Evolutionary conservation across 2,329 filamentous ascomycete genomes (phyloP), one percentile per base, ranked within the genome.

Genomic region (Mycosphaerella arachidis): DNA sequence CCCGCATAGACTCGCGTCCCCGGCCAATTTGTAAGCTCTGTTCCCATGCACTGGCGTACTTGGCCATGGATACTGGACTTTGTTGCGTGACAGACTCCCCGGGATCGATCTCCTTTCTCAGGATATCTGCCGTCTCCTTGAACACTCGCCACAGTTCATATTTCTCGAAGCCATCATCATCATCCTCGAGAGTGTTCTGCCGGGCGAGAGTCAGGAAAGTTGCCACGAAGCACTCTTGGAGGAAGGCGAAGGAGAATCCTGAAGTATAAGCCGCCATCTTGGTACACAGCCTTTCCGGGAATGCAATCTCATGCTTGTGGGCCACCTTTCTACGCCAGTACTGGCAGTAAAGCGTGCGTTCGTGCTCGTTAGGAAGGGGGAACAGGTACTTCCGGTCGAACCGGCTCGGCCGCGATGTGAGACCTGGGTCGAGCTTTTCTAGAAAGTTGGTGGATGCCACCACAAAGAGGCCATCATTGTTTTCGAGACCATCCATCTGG

Each of bases 381-480:
- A 88, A 89, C 56, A 82, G 75, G 69, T 88, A 88, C 69, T 88
- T 88, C 48, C 86, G 74, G 67, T 88, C 86, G 68, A 89, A 89
- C 1, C 86, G 76, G 30, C 82, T 85, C 1, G 85, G 86, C 2
- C 86, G 79, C 75, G 86, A 87, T 13, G 70, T 67, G 2, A 75
- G 85, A 20, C 86, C 86, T 0, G 86, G 86, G 64, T 90, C 87
- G 5, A 90, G 74, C 3, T 80, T 78, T 31, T 90, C 86, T 5
- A 90, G 77, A 63, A 78, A 78, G 57, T 73, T 74, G 0, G 72
- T 74, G 3, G 70, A 72, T 0, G 67, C 72, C 1, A 74, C 69
- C 75, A 90, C 87, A 66, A 89, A 82, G 55, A 90, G 86, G 10
- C 87, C 87, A 63, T 89, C 84, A 63, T 90, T 90, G 63, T 79